phyloP scores from a whole-genome alignment of 495 filamentous ascomycete species.

The Xylaria palmicola region DNA sequence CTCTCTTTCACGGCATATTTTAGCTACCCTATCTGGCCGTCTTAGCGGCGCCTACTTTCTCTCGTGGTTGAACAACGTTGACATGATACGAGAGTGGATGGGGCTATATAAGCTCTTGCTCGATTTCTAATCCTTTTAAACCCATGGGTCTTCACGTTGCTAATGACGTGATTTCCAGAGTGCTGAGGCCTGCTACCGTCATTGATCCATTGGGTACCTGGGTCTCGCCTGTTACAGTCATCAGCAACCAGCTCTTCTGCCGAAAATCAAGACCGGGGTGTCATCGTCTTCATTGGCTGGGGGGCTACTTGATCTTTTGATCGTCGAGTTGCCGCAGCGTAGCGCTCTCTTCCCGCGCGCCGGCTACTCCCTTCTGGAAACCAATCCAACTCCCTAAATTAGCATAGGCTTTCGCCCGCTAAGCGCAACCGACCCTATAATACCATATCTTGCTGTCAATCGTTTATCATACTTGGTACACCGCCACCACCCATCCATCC shows the following conservation, averaged over 20 bases:
- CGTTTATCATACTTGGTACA: background rate
- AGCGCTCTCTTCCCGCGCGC: slow-evolving; percentile 10
- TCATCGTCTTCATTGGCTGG: slow-evolving; percentile 7
- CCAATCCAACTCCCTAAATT: slow-evolving; percentile 7
- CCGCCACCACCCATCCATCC: slow-evolving; percentile 2
- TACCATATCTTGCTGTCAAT: slow-evolving; percentile 8
- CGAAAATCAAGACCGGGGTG: slow-evolving; percentile 14
- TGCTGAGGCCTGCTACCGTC: slow-evolving; percentile 6
- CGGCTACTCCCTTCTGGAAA: slow-evolving; percentile 2
- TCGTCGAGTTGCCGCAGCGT: slow-evolving; percentile 11
- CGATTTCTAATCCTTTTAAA: background rate
- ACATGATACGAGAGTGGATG: background rate
- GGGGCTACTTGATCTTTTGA: slow-evolving; percentile 1
- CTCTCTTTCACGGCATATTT: slow-evolving; percentile 14
- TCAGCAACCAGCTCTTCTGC: slow-evolving; percentile 13
- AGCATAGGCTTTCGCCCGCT: slow-evolving; percentile 6
- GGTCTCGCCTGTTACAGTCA: slow-evolving; percentile 8
- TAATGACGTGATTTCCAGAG: slow-evolving; percentile 13
- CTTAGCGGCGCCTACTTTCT: background rate
- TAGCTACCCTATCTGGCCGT: slow-evolving; percentile 10
- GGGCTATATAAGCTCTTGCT: background rate
- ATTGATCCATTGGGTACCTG: slow-evolving; percentile 12
- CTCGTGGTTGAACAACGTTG: slow-evolving; percentile 11
- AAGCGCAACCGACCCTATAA: slow-evolving; percentile 13
- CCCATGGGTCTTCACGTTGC: slow-evolving; percentile 1